Evolutionary conservation across 345 rosid species (phyloP), one percentile per base, ranked within the genome.

Genomic region (Limnanthes douglasii): DNA sequence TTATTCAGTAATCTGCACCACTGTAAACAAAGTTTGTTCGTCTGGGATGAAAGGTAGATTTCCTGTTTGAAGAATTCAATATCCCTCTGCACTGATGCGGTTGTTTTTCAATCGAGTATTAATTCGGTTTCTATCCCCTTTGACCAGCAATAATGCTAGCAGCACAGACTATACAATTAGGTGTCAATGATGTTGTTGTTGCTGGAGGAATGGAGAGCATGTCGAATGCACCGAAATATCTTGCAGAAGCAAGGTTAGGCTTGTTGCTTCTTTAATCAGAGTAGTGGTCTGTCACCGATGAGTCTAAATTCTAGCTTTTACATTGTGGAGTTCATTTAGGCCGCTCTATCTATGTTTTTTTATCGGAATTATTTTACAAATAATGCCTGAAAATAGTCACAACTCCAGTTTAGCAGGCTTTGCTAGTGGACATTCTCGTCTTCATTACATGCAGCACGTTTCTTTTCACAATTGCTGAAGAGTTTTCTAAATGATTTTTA

Each of bases 191-290:
- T 54, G 56, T 80, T 60, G 96, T 80, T 37, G 80, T 90, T 31
- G 74, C 96, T 47, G 98, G 94, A 33, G 98, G 98, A 48, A 90
- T 80, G 94, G 96, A 90, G 51, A 84, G 93, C 66, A 90, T 90
- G 96, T 84, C 98, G 6, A 84, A 80, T 53, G 93, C 61, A 5
- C 98, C 96, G 6, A 90, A 90, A 59, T 90, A 90, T 53, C 55
- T 84, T 39, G 69, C 85, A 23, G 78, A 69, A 57, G 78, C 98
- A 37, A 80, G 96, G 98, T 90, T 11, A 11, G 51, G 24, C 11
- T 45, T 25, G 15, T 2, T 29, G 8, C 5, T 38, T 5, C 8
- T 23, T 20, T 8, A 0, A 11, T 28, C 13, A 28, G 12, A 28
- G 13, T 10, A 28, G n/a, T n/a, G n/a, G n/a, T n/a, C n/a, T n/a